Evolutionary conservation across 257 asterid genomes (phyloP), one percentile per base, ranked within the genome.

Genomic region (Plantago elongata): DNA sequence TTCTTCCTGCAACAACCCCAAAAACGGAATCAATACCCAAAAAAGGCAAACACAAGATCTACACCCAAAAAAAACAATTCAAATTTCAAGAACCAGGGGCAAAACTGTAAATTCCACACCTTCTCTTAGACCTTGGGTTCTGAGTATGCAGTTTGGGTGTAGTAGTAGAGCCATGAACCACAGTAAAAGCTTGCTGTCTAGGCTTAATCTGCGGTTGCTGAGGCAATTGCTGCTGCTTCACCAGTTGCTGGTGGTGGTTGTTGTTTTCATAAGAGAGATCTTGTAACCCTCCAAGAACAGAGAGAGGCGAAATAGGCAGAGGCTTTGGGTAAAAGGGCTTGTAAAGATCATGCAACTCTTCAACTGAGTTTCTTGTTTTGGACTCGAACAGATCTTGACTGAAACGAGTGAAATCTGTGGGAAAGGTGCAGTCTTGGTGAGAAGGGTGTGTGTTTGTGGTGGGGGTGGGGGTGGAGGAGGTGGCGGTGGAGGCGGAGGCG

Each of bases 121-220:
- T 91, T 81, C 84, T 84, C 64, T 88, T 91, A 52, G 89, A 69
- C 87, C 95, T 83, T 15, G 85, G 74, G 50, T 22, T 77, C 50
- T 78, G 79, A 40, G 55, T 62, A 37, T 74, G 82, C 34, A 82
- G 48, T 57, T 70, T 78, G 1, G 89, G 2, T 54, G 59, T 27
- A 18, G 59, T 27, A 18, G 59, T 27, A 18, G 59, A 65, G 34
- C 68, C 74, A 56, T 54, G 65, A 5, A 60, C 65, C 40, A 74
- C 71, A 22, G 84, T 64, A 55, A 78, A 74, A 50, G 77, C 4
- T 13, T 57, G 77, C 46, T 78, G 81, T 14, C 66, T 78, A 9
- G 51, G 79, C 52, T 69, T 62, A 52, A 61, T 50, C 66, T 57
- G 64, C n/a, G 54, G 64, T 11, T 59, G 75, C 18, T 72, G 64